Evolutionary conservation across 2,329 filamentous ascomycete genomes (phyloP).

Genomic region (Metarhizium anisopliae): DNA sequence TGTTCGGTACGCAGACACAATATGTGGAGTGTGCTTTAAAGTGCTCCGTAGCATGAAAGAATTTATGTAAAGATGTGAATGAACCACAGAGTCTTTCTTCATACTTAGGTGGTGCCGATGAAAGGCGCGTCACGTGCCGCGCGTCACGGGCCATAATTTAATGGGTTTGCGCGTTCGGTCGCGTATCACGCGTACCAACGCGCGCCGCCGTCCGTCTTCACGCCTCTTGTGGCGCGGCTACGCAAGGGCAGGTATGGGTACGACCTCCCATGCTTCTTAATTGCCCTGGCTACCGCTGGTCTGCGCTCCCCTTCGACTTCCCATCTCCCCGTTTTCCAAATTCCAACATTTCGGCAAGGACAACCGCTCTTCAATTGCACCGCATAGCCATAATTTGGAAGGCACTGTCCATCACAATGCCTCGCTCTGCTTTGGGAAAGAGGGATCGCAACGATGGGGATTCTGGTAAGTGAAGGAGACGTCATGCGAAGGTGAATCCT

Average conservation of each 20-base stretch:
- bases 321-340: not conserved
- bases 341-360: not conserved
- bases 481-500: not conserved
- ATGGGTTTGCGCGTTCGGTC: slow-evolving; percentile 23
- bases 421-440: slow-evolving; percentile 25
- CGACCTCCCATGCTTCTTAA: slow-evolving; percentile 1
- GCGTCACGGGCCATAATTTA: slow-evolving; percentile 19
- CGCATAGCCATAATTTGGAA: slow-evolving; percentile 8
- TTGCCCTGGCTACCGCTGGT: slow-evolving; percentile 7
- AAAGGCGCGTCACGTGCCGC: slow-evolving; percentile 6
- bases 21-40: too few relatives aligned
- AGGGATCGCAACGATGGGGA: slow-evolving; percentile 20
- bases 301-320: slow-evolving; percentile 3
- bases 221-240: slow-evolving; percentile 8
- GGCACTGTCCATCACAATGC: slow-evolving; percentile 15
- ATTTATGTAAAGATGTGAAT: not conserved
- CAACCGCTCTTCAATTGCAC: slow-evolving; percentile 3
- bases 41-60: not conserved
- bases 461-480: slow-evolving; percentile 17
- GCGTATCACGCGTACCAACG: slow-evolving; percentile 17
- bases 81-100: too few relatives aligned
- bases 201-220: not conserved
- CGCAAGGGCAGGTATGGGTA: not conserved
- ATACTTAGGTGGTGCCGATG: not conserved
- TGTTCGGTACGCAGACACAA: not conserved